Evolutionary conservation across 78 protist genomes (phyloP), one percentile per base, ranked within the genome.

Genomic region (Speleostelium caveatum): DNA sequence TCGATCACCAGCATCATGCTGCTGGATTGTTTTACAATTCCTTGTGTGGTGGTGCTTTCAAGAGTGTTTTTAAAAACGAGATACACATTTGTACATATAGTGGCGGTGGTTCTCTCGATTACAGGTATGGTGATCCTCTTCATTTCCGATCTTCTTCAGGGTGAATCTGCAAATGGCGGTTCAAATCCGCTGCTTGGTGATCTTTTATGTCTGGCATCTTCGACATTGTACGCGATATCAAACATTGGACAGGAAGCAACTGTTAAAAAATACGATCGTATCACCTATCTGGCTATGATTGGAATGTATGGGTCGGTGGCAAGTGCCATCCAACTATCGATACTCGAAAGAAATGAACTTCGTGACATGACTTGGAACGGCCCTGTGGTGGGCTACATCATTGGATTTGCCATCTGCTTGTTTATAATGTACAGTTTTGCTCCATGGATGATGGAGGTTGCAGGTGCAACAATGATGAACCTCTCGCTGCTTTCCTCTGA

Each of bases 401-500:
- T 73, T 26, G 94, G 85, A 19, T 96, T 89, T 67, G 92, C 92
- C 10, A 6, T 72, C 35, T 83, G 92, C 66, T 75, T 96, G 21
- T 93, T 94, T 69, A n/a, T 53, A 26, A 33, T 96, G 73, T 94
- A 94, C 59, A 75, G 95, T 14, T 53, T 88, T 45, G 86, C 86
- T 0, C 98, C 98, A 35, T 35, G 62, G 55, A 61, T 96, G 87
- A 66, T 96, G 75, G 49, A 24, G 28, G 28, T 38, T 17, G 61
- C 93, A 0, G 73, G 94, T 45, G 93, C 98, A 2, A 93, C 96
- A 3, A 12, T 93, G 16, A 77, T 94, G 87, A 96, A 96, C 79
- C 93, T 96, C 24, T 96, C 98, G 14, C 75, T 94, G 7, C 68
- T 96, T 41, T 94, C 96, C 0, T 86, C 98, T 32, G 98, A 96